A percentile compares a stretch with the other conserved stretches of the same genome.
Conservation (phyloP, 106 monocot species). For the Acorus gramineus region DNA sequence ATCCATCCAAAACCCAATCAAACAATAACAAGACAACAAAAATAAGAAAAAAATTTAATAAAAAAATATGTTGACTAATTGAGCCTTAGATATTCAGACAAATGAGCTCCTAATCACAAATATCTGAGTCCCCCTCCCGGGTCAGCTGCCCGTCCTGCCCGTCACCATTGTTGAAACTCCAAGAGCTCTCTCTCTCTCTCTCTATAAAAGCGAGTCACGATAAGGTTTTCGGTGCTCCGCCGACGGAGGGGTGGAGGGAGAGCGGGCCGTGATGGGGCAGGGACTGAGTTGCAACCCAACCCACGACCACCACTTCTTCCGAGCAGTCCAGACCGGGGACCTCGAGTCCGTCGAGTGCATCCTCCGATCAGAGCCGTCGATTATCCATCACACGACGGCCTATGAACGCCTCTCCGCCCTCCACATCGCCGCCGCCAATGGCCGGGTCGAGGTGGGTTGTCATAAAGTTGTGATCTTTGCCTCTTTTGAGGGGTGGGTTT, state of each 20-base stretch:
- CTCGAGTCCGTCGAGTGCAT: neutral
- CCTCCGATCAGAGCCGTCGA: neutral
- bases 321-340: conserved; percentile 6
- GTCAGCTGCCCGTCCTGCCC: conserved; percentile 3
- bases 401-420: conserved; percentile 12
- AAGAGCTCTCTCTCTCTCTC: conserved; percentile 15
- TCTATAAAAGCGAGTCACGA: neutral
- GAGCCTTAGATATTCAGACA: too few relatives aligned
- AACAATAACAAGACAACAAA: too few relatives aligned
- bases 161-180: neutral
- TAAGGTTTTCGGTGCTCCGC: neutral
- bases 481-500: neutral
- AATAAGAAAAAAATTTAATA: too few relatives aligned
- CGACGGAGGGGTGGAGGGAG: neutral
- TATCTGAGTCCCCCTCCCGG: neutral
- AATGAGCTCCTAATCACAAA: neutral
- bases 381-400: conserved; percentile 5
- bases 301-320: conserved; percentile 8
- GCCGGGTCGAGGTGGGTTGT: conserved; percentile 7
- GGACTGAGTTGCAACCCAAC: conserved; percentile 8
- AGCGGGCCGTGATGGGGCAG: conserved; percentile 6
- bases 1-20: too few relatives aligned
- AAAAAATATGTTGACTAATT: too few relatives aligned
- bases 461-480: neutral
- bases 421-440: conserved; percentile 18